Base-by-base conservation (phyloP, 352 stramenopile genomes). In the Pythium myriotylum region DNA sequence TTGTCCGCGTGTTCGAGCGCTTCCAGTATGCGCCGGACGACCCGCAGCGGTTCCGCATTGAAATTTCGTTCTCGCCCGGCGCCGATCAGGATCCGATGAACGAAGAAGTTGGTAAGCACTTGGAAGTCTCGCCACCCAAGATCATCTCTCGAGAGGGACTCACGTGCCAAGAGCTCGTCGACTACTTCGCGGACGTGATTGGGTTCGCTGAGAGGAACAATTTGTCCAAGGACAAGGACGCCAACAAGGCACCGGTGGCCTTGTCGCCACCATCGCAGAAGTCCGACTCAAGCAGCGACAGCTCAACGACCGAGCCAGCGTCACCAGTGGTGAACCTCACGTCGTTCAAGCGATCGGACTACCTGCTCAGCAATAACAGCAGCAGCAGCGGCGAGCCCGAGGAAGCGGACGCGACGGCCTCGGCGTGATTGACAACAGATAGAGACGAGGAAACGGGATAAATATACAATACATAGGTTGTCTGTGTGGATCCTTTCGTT, bases 1-100 rank as follows among this genome's bases (percentile, higher is more conserved):
- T 99, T 1, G 94, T 99, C 35, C 92, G 97, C 27, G 83, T 99
- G 26, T 99, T 99, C 65, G 97, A 99, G 83, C 89, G 83, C 27
- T 84, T 89, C 46, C 79, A 89, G 61, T 89, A 78, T 57, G 67
- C 79, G 2, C 54, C 75, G 12, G 71, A 77, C 27, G 80, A 95
- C 37, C 83, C 84, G 55, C 76, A 89, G 57, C 83, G 86, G 10
- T 95, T 93, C 70, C 83, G 86, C 6, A 67, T 95, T 24, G 86
- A 95, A 70, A 88, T 95, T 39, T 90, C 86, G n/a, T 77, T 95
- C 13, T 94, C 84, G 22, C 84, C 83, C 0, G 86, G 86, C 26
- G 86, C 86, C 3, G 83, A 86, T 35, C 78, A 88, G 49, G 83
- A 95, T 59, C 83, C 86, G 17, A 68, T 95, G 13, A 73, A 54